Base-by-base conservation (phyloP, 179 eudicot species). In the Silene noctiflora region DNA sequence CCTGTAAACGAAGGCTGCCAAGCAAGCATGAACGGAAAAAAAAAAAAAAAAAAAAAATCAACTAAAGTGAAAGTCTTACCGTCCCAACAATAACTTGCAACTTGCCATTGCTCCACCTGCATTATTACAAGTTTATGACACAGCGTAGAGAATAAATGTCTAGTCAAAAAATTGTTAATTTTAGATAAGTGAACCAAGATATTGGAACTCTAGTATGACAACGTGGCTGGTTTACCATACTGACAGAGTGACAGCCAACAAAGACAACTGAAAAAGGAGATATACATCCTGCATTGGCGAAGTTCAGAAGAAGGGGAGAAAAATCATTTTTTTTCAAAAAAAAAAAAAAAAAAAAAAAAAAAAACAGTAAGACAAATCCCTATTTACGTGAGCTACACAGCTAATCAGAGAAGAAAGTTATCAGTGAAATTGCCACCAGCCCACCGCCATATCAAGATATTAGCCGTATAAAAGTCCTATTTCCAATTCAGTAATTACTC, bases 61-160 rank as follows among this genome's bases (percentile, higher is more conserved):
- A 82, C 35, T 58, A n/a, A 13, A 22, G 60, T 24, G 39, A 76
- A 76, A 73, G 77, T 76, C 80, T 78, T 89, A 95, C 99, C 74
- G 99, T 95, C 76, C 98, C 99, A 81, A 95, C 97, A 81, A 95
- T 95, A 68, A 90, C 99, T 86, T 95, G 99, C 87, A 91, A 82
- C 77, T 84, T 89, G 86, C 94, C 87, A 73, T 77, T 93, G 85
- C 98, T 95, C 99, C 99, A 95, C 79, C 98, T 95, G 87, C 67
- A 83, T 56, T 76, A 84, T 51, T 68, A 76, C 69, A 72, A 61
- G 20, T 46, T 58, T 68, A 77, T 75, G 74, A 61, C 21, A 66
- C 25, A 75, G 25, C 59, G 75, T 25, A 75, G 74, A 75, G 33
- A 56, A 75, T 35, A n/a, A 12, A 9, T 33, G n/a, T n/a, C 24